Base-by-base conservation (phyloP, 495 filamentous ascomycete genomes). In the Xylaria telfairii region DNA sequence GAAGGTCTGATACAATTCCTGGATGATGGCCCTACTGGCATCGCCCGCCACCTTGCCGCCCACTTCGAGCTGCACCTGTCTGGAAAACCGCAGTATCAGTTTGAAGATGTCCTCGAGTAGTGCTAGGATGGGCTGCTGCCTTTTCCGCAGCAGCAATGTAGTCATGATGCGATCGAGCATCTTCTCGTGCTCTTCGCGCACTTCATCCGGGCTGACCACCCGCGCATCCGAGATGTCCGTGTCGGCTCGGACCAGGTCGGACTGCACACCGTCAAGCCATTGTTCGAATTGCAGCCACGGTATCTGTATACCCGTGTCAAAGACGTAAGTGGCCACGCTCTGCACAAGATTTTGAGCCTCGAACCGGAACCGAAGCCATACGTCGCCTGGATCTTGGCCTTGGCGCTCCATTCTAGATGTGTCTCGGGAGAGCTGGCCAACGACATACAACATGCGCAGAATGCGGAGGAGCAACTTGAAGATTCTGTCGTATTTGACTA, bases 81-180 rank as follows among this genome's bases (percentile, higher is more conserved):
- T 81, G 3, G 85, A 85, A 76, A 97, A 97, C 15, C 83, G 80
- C 17, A 98, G 81, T 34, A 97, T 88, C 0, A 89, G 76, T 7
- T 82, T 83, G 69, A 96, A 95, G 5, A 94, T 92, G 15, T 92
- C 90, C 65, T 97, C 93, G 0, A 98, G 81, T 0, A 96, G 80
- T 49, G 85, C 87, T 76, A 94, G 85, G 0, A 93, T 89, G 0
- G 92, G 89, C 37, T 87, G 83, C 75, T 95, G 92, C 30, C 90
- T 82, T 71, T 89, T 90, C 59, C 90, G 77, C 0, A 97, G 84
- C 21, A 98, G 83, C 0, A 96, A 82, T 1, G 88, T 87, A 69
- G 89, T 90, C 82, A 97, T 87, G 67, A 97, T 93, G 39, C 87
- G 83, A 73, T 97, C 93, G 2, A 98, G 86, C n/a, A 90, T 85